Evolutionary conservation across 1,284 basidiomycete genomes (phyloP).

Genomic region (Mycena citricolor): DNA sequence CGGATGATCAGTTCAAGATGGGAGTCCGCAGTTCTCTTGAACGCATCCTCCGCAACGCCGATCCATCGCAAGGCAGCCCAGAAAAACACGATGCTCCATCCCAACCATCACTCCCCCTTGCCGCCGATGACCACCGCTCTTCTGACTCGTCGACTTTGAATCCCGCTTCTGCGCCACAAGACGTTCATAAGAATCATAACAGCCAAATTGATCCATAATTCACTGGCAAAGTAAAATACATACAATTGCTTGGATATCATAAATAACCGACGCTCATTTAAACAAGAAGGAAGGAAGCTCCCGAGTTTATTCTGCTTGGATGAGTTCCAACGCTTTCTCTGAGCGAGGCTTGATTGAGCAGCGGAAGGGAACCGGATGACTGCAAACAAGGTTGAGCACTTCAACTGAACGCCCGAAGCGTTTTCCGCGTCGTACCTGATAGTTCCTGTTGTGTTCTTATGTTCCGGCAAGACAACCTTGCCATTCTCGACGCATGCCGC

Average conservation of each 20-base stretch:
- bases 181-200: background rate
- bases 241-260: conserved; percentile 12
- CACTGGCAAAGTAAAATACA: background rate
- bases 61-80: conserved; percentile 7
- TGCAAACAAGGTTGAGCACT: conserved; percentile 26
- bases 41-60: conserved; percentile 40
- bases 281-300: conserved; percentile 25
- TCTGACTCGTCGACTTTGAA: background rate
- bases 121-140: conserved; percentile 3
- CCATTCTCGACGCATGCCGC: conserved; percentile 45
- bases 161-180: background rate
- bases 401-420: background rate
- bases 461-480: conserved; percentile 45
- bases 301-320: conserved; percentile 41
- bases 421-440: conserved; percentile 45
- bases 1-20: conserved; percentile 48
- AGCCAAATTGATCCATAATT: conserved; percentile 1
- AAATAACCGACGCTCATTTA: conserved; percentile 29
- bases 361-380: conserved; percentile 61
- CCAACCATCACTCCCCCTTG: conserved; percentile 12
- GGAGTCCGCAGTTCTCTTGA: conserved; percentile 44
- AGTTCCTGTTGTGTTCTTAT: conserved; percentile 55
- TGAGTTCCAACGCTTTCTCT: conserved; percentile 48
- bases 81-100: conserved; percentile 7
- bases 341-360: conserved; percentile 61